phyloP scores from a whole-genome alignment of 1,139 yeast species.

The Magnusiomyces paraingens region DNA sequence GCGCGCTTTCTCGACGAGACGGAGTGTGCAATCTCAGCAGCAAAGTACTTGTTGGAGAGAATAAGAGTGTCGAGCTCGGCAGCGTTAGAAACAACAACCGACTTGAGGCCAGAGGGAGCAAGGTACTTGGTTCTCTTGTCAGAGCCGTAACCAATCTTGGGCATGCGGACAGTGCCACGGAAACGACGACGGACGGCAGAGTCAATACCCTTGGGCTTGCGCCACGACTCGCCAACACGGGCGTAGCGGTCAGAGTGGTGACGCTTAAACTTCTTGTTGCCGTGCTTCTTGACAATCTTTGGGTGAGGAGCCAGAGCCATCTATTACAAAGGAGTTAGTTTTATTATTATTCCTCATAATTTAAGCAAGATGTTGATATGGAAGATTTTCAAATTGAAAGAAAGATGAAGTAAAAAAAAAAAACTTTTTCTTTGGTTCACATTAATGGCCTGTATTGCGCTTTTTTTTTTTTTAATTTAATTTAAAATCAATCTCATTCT shows the following conservation, averaged over 20 bases:
- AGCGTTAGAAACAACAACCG: constrained; percentile 86
- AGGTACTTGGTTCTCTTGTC: constrained; percentile 97
- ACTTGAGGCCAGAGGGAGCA: constrained; percentile 98
- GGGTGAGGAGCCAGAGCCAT: constrained; percentile 99
- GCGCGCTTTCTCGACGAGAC: constrained; percentile 98
- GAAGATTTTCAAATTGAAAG: too few relatives aligned
- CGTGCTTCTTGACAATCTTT: constrained; percentile 99
- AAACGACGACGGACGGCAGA: constrained; percentile 99
- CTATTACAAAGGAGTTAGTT: constrained; percentile 24
- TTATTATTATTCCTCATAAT: too few relatives aligned
- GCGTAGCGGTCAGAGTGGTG: constrained; percentile 99
- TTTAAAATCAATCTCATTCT: too few relatives aligned
- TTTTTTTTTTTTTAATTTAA: too few relatives aligned
- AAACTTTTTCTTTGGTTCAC: too few relatives aligned
- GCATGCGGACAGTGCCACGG: constrained; percentile 99
- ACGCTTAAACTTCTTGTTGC: constrained; percentile 95
- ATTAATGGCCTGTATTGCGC: too few relatives aligned
- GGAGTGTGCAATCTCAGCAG: constrained; percentile 99
- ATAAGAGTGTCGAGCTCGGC: constrained; percentile 92
- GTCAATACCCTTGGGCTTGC: constrained; percentile 99
- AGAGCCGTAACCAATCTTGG: constrained; percentile 99
- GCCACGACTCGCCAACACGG: constrained; percentile 98
- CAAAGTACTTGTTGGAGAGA: constrained; percentile 96
- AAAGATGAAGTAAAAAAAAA: too few relatives aligned
- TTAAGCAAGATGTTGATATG: too few relatives aligned